Percentiles rank a stretch among this genome's conserved stretches.
Evolutionary conservation across 2,329 filamentous ascomycete species (phyloP).

Genomic region (Botrytis pseudocinerea): DNA sequence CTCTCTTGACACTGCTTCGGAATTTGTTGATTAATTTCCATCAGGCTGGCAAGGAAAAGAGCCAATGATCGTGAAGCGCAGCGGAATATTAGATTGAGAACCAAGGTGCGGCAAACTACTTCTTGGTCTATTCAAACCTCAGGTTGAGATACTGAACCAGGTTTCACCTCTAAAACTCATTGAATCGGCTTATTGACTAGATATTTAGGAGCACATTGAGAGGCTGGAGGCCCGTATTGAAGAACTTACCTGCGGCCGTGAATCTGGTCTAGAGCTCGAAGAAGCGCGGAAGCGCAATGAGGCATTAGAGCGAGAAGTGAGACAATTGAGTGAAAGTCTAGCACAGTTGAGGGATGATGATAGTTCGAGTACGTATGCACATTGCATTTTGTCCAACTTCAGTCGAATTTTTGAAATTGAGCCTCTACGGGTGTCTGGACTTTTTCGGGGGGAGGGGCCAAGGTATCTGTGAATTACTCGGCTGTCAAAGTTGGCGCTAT

Average conservation of each 20-base stretch:
- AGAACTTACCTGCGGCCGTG: slow-evolving; percentile 60
- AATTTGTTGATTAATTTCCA: slow-evolving; percentile 61
- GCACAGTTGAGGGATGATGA: slow-evolving; percentile 24
- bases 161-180: not conserved
- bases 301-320: slow-evolving; percentile 55
- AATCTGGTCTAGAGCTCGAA: slow-evolving; percentile 48
- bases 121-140: not conserved
- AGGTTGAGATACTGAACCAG: not conserved
- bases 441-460: not conserved
- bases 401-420: not conserved
- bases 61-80: slow-evolving; percentile 91
- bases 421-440: not conserved
- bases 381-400: not conserved
- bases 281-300: slow-evolving; percentile 54
- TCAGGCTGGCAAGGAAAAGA: slow-evolving; percentile 84
- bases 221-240: slow-evolving; percentile 71
- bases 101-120: slow-evolving; percentile 11
- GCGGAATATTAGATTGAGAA: slow-evolving; percentile 56
- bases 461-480: not conserved
- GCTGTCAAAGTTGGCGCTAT: not conserved
- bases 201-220: slow-evolving; percentile 67
- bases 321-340: slow-evolving; percentile 32
- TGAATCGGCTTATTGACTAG: not conserved
- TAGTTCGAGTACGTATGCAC: slow-evolving; percentile 21
- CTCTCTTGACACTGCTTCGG: too few species aligned